phyloP scores from a whole-genome alignment of 108 stramenopile species.

The Schizochytrium sp. region DNA sequence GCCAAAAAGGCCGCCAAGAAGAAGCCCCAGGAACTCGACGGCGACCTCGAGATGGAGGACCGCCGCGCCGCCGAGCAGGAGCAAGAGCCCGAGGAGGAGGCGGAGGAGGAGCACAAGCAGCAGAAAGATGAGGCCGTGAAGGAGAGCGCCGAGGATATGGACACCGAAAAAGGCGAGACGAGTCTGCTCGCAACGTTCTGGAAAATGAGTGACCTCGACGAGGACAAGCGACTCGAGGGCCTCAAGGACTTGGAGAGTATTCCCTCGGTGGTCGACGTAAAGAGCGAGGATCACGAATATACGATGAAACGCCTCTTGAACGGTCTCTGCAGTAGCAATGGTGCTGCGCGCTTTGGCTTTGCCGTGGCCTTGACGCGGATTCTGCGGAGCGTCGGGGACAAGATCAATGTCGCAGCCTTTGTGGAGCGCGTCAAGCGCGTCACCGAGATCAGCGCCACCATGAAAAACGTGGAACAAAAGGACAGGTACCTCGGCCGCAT shows the following conservation, averaged over 20 bases:
- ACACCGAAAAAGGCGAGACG: background rate
- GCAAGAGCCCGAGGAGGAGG: background rate
- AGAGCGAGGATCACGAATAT: background rate
- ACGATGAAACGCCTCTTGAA: background rate
- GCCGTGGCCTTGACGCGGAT: background rate
- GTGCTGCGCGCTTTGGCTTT: background rate
- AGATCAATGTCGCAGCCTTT: background rate
- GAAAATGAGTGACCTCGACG: background rate
- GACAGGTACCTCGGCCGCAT: background rate
- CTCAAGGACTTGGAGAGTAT: background rate
- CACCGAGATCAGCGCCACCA: background rate
- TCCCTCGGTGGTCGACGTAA: background rate
- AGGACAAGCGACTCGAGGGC: background rate
- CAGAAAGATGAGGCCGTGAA: background rate
- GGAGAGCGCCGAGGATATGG: background rate
- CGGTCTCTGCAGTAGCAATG: background rate
- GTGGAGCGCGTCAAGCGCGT: background rate
- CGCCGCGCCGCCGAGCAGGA: no score
- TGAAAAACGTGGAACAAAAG: background rate
- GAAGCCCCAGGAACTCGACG: background rate
- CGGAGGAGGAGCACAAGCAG: background rate
- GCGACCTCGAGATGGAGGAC: no score
- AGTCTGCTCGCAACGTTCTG: background rate
- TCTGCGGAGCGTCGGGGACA: background rate
- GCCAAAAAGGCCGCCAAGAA: background rate